Conservation (phyloP, 208 protist genomes). For the Crithidia brevicula region DNA sequence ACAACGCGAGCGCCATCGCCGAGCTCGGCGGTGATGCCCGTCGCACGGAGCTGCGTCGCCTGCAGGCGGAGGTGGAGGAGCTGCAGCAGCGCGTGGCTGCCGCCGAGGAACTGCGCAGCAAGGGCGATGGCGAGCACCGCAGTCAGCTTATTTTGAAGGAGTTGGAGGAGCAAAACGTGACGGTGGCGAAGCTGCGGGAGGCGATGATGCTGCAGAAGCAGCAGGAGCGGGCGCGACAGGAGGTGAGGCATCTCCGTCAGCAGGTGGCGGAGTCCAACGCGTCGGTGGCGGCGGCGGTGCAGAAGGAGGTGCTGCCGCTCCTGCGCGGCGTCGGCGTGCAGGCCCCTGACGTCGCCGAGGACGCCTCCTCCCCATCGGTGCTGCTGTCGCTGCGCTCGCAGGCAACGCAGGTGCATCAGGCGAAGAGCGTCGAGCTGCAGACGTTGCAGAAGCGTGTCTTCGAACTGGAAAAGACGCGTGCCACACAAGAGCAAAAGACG, state of each 20-base stretch:
- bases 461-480: constrained; percentile 41
- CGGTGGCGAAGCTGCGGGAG: constrained; percentile 54
- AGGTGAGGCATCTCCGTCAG: constrained; percentile 44
- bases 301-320: constrained; percentile 41
- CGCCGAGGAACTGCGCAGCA: constrained; percentile 44
- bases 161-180: constrained; percentile 54
- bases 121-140: constrained; percentile 40
- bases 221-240: constrained; percentile 34
- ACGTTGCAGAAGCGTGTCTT: constrained; percentile 26
- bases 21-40: constrained; percentile 22
- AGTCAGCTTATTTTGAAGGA: constrained; percentile 46
- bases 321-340: constrained; percentile 33
- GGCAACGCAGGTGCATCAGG: constrained; percentile 26
- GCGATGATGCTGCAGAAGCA: constrained; percentile 60
- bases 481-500: constrained; percentile 41
- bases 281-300: constrained; percentile 30
- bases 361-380: constrained; percentile 13
- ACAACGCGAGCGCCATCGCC: constrained; percentile 21
- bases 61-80: constrained; percentile 39
- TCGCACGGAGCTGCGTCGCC: constrained; percentile 19
- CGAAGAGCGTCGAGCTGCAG: constrained; percentile 37
- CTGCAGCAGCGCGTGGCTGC: constrained; percentile 58
- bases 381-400: constrained; percentile 21
- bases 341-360: constrained; percentile 4
- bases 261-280: constrained; percentile 44